Base-by-base conservation (phyloP, 2,329 filamentous ascomycete genomes). In the Cytospora paraplurivora region DNA sequence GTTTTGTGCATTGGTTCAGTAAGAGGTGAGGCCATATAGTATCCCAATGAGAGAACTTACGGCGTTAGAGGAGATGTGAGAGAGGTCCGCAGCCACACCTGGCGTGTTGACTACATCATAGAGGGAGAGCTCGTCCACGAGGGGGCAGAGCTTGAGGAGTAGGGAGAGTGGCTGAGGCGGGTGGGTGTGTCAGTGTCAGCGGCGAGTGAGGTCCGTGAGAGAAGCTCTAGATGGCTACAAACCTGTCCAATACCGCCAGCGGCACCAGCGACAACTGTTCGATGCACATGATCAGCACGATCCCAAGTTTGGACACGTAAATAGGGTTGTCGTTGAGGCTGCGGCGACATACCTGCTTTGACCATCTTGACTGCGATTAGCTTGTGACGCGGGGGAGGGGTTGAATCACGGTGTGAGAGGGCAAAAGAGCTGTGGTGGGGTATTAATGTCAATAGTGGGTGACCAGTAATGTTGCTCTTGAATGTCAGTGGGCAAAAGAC, bases 101-200 rank as follows among this genome's bases (percentile, higher is more conserved):
- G 93, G 93, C 57, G 93, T 96, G 86, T 98, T 97, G 79, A 98
- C 94, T 70, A 99, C 93, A 96, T 99, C 95, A 85, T 97, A 99
- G 72, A 99, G 91, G 67, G 93, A 85, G 73, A 99, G 91, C 83
- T 98, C 92, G 74, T 94, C 90, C 73, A 99, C 85, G 74, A 92
- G 87, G 69, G 93, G 90, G 75, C 85, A 91, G 70, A 90, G 87
- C 87, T 99, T 99, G 77, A 98, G 86, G 72, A 99, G 90, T 71
- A 99, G 91, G 69, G 95, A 99, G 74, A 99, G 86, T 71, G 95
- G 95, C 93, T 98, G 75, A 53, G 19, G 51, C 37, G 51, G 57
- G 67, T 64, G 64, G 72, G 64, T 72, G 70, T 63, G 57, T 52
- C 44, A 51, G 49, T 53, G 37, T 61, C 62, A 56, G 19, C n/a